Base-by-base conservation (phyloP, 2,329 filamentous ascomycete species). In the Exophiala sideris region DNA sequence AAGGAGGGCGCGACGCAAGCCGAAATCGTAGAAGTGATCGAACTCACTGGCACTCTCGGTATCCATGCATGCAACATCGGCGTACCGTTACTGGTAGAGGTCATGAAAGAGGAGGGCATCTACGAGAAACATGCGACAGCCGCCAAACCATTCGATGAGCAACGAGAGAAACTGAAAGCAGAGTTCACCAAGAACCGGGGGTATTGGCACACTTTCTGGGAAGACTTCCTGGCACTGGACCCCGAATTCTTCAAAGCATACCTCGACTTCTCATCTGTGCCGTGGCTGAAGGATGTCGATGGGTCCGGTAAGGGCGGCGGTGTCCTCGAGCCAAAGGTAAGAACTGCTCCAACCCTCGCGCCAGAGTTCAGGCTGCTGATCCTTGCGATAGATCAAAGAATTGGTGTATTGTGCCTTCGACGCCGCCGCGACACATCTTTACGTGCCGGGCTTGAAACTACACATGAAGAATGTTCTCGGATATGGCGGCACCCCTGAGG, bases 351-450 rank as follows among this genome's bases (percentile, higher is more conserved):
- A 14, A 45, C 35, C 16, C 16, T 24, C 11, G 3, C 44, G 16
- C 5, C 14, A n/a, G 21, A 32, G 16, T 2, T 5, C 5, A 33
- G n/a, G 20, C 10, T 29, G 20, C 7, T 10, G 3, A 45, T 14
- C n/a, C 6, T 45, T 21, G 29, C 21, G 11, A 18, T 34, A 52
- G 56, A 47, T 71, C 46, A 78, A 76, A 62, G 76, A 78, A 59
- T 60, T 78, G 16, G 68, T 78, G 5, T 77, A 76, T 56, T 77
- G 74, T 54, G 76, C 75, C 1, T 76, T 78, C 54, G 76, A 78
- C 61, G 64, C 66, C 18, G 74, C 76, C 12, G 68, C 73, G 5
- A 79, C 76, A 11, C 76, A 78, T 61, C 67, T 78, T 16, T 78
- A 77, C 49, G 65, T 68, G 5, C 72, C 73, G 0, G 76, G 76